A percentile compares a stretch with the other conserved stretches of the same genome.
phyloP scores from a whole-genome alignment of 2,329 filamentous ascomycete genomes.

The Colletotrichum melonis region DNA sequence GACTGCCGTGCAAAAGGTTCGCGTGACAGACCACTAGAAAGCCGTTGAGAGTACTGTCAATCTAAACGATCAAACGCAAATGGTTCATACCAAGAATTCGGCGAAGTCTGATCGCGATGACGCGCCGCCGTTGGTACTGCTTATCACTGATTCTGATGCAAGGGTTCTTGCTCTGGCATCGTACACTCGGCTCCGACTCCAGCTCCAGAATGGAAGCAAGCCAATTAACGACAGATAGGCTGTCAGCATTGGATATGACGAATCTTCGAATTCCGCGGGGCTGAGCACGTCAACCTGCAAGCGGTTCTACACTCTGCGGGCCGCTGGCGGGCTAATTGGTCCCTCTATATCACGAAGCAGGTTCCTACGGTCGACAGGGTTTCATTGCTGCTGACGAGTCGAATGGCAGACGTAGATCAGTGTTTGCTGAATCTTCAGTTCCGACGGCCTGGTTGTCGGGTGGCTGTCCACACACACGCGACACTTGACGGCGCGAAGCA shows the following conservation, averaged over 20 bases:
- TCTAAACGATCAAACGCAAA: not conserved
- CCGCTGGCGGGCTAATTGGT: not conserved
- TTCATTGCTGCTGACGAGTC: not conserved
- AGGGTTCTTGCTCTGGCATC: not conserved
- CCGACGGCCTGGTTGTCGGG: slow-evolving; percentile 1
- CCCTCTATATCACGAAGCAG: not conserved
- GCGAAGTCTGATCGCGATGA: slow-evolving; percentile 4
- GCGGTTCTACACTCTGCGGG: not conserved
- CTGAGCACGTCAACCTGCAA: not conserved
- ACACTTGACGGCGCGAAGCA: slow-evolving; percentile 19
- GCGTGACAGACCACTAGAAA: not conserved
- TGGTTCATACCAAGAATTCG: not conserved
- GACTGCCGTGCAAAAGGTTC: not conserved
- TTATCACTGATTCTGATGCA: not conserved
- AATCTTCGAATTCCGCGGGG: not conserved
- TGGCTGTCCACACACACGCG: slow-evolving; percentile 23
- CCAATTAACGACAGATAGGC: not conserved
- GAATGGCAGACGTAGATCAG: not conserved
- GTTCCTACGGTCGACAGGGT: not conserved
- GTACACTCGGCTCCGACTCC: slow-evolving; percentile 14
- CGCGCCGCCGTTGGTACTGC: not conserved
- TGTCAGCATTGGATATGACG: not conserved
- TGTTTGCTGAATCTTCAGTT: not conserved
- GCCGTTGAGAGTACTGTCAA: not conserved
- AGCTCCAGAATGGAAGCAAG: not conserved